Evolutionary conservation across 2,329 filamentous ascomycete genomes (phyloP).

Genomic region (Colletotrichum tofieldiae): DNA sequence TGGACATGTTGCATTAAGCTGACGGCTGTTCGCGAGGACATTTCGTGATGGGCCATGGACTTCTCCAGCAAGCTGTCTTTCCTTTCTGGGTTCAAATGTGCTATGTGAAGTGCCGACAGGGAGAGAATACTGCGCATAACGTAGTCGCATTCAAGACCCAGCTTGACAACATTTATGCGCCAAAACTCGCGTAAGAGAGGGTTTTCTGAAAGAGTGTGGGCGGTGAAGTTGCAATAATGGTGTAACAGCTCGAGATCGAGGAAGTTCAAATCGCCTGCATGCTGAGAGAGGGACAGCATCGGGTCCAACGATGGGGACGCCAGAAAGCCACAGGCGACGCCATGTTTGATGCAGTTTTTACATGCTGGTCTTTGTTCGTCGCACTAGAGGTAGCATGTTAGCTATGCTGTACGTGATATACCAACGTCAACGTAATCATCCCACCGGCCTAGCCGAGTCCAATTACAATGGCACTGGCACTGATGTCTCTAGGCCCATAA

Average conservation of each 20-base stretch:
- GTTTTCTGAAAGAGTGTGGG: slow-evolving; percentile 61
- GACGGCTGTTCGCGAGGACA: slow-evolving; percentile 50
- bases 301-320: slow-evolving; percentile 22
- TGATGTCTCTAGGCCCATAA: not conserved
- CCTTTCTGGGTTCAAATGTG: slow-evolving; percentile 49
- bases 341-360: slow-evolving; percentile 58
- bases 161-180: slow-evolving; percentile 62
- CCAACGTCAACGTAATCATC: slow-evolving; percentile 9
- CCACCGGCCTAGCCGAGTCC: not conserved
- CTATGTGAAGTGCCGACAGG: slow-evolving; percentile 65
- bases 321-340: slow-evolving; percentile 56
- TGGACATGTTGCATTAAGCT: slow-evolving; percentile 45
- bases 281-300: slow-evolving; percentile 35
- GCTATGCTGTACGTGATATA: not conserved
- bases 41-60: slow-evolving; percentile 48
- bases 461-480: not conserved
- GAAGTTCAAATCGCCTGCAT: slow-evolving; percentile 51
- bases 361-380: slow-evolving; percentile 58
- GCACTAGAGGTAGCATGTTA: slow-evolving; percentile 49
- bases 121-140: slow-evolving; percentile 66
- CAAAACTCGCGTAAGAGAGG: slow-evolving; percentile 61
- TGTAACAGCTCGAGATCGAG: slow-evolving; percentile 68
- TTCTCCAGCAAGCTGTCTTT: slow-evolving; percentile 36
- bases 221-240: slow-evolving; percentile 66
- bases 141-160: slow-evolving; percentile 63